Conservation (phyloP, 2,329 filamentous ascomycete species). For the Aspergillus phoenicis region DNA sequence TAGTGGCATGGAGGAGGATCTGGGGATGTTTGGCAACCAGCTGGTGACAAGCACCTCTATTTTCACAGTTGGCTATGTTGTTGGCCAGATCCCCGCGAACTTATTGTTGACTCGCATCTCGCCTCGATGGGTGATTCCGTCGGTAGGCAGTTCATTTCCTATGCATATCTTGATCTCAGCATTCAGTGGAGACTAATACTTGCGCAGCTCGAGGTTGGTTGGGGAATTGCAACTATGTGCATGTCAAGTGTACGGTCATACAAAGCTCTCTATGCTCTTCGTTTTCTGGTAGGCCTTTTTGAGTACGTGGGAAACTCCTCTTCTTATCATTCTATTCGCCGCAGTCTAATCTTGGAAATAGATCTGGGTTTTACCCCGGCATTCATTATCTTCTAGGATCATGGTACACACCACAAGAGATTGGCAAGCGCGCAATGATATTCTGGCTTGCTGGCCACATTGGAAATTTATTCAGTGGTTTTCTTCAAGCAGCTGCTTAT, state of each 20-base stretch:
- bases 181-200: not conserved
- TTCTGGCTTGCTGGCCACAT: conserved; percentile 27
- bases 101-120: conserved; percentile 49
- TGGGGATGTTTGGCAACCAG: conserved; percentile 39
- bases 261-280: conserved; percentile 25
- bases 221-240: conserved; percentile 29
- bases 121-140: conserved; percentile 47
- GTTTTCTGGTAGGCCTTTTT: conserved; percentile 33
- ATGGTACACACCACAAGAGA: conserved; percentile 30
- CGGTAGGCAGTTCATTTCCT: conserved; percentile 13
- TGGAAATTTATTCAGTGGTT: conserved; percentile 27
- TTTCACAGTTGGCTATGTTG: conserved; percentile 51
- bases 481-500: conserved; percentile 27
- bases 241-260: conserved; percentile 29
- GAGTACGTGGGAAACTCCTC: conserved; percentile 19
- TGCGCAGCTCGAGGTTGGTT: conserved; percentile 33
- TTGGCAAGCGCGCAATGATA: conserved; percentile 28
- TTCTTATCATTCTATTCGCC: no score
- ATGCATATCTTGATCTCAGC: not conserved
- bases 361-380: conserved; percentile 29
- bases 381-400: conserved; percentile 31
- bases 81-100: conserved; percentile 49
- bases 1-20: conserved; percentile 41
- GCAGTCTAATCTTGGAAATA: not conserved
- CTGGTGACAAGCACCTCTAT: conserved; percentile 43